A percentile compares a stretch with the other conserved stretches of the same genome.
Evolutionary conservation across 2,329 filamentous ascomycete species (phyloP).

Genomic region (Sarocladium brachiariae): DNA sequence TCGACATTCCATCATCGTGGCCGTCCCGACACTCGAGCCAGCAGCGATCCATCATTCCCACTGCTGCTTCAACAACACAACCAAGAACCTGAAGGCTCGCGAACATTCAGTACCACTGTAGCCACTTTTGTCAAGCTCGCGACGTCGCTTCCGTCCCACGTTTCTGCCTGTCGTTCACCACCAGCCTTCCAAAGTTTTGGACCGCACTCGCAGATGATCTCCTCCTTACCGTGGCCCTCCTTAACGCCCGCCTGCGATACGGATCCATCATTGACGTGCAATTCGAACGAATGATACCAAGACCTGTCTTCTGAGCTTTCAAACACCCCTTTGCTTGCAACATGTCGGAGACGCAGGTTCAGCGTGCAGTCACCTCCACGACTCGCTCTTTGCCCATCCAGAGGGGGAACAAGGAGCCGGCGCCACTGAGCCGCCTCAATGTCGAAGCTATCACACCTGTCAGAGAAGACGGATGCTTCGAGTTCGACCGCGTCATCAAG

Average conservation of each 20-base stretch:
- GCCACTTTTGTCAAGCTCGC: neutral
- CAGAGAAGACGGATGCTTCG: slow-evolving; percentile 91
- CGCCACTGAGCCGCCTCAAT: slow-evolving; percentile 22
- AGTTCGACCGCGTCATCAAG: slow-evolving; percentile 91
- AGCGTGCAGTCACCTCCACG: slow-evolving; percentile 5
- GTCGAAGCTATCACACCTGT: slow-evolving; percentile 73
- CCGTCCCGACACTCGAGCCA: no score
- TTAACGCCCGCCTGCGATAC: slow-evolving; percentile 3
- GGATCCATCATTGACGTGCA: neutral
- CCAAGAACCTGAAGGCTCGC: neutral
- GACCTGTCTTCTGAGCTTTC: neutral
- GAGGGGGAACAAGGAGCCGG: slow-evolving; percentile 13
- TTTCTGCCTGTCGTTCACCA: neutral
- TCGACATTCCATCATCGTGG: no score
- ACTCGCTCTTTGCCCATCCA: slow-evolving; percentile 8
- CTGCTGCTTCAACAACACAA: neutral
- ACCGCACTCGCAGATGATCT: slow-evolving; percentile 5
- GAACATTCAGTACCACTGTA: neutral
- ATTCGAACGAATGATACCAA: neutral
- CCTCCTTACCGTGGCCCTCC: neutral
- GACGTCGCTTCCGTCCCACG: neutral
- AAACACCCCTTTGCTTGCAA: slow-evolving; percentile 12
- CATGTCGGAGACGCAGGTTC: slow-evolving; percentile 20
- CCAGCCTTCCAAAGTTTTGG: neutral
- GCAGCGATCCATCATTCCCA: no score